Percentiles rank a stretch among this genome's conserved stretches.
These are phyloP conservation scores for Lolium rigidum DNA, from an alignment of 176 grass and related monocot species.

Conservation along the genomic window DNA sequence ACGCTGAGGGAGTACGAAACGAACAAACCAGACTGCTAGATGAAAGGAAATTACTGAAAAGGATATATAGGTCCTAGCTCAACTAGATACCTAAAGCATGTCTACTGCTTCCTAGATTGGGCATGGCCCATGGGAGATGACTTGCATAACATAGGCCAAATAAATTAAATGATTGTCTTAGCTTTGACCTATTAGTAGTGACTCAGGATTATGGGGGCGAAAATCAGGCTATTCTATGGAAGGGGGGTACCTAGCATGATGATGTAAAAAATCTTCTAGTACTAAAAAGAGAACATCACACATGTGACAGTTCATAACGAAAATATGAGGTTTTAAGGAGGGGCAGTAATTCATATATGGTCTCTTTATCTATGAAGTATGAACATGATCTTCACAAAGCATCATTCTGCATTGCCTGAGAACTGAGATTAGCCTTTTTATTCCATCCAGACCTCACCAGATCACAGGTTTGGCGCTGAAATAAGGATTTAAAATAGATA, in stretches of 20 bases:
- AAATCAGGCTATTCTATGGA: neutral
- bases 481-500: neutral
- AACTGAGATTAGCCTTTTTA: neutral
- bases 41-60: neutral
- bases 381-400: neutral
- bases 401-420: neutral
- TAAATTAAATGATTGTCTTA: constrained; percentile 1
- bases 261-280: neutral
- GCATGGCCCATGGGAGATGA: neutral
- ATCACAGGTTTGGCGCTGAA: constrained; percentile 8
- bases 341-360: neutral
- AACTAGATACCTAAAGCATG: neutral
- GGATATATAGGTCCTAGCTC: neutral
- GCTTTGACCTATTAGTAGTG: neutral
- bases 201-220: neutral
- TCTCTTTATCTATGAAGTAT: neutral
- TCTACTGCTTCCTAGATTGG: neutral
- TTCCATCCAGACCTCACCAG: neutral
- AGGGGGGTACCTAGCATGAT: neutral
- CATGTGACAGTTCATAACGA: neutral
- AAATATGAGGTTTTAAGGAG: neutral
- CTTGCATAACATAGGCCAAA: neutral
- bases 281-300: neutral
- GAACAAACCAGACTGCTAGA: neutral
- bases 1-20: neutral